Evolutionary conservation across 441 rosid species (phyloP), one percentile per base, ranked within the genome.

Genomic region (Gossypium gossypioides): DNA sequence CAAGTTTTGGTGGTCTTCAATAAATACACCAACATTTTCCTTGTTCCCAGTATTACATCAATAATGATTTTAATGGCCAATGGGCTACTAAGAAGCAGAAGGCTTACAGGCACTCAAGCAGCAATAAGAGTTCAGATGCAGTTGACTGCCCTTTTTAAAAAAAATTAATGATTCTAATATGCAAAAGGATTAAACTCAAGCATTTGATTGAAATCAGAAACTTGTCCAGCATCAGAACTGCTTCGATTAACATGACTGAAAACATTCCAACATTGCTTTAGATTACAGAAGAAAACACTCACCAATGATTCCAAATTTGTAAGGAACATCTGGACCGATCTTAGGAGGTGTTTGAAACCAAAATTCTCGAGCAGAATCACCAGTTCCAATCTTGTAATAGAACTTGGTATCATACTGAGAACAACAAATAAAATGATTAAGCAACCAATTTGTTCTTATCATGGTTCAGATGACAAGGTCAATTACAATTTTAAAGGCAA

Each of bases 251-350:
- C 44, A 37, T 37, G 44, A 37, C 44, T 37, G 44, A 37, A 37
- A 37, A 37, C 44, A 37, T 37, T 37, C 44, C 44, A 48, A n/a
- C 54, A 4, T n/a, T 48, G 16, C 12, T 44, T 24, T 4, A 48
- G 24, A 0, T 54, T 10, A 24, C 29, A 50, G 25, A 32, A 9
- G 44, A 80, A 60, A 55, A 34, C 34, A 71, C 88, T 79, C 78
- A 89, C 94, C 94, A 66, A 89, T 89, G 42, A 89, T 84, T 68
- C 91, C 94, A 75, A 89, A 89, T 72, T 82, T 87, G 81, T 89
- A 87, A 22, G 90, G 64, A 74, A 85, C 86, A 83, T 85, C 89
- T 54, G 91, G 89, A 75, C 79, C 80, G 67, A 85, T n/a, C 55
- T 54, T 25, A 59, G 94, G 94, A 74, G 94, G 90, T 57, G 94